Evolutionary conservation across 2,329 filamentous ascomycete genomes (phyloP).

Genomic region (Penicillium brevicompactum): DNA sequence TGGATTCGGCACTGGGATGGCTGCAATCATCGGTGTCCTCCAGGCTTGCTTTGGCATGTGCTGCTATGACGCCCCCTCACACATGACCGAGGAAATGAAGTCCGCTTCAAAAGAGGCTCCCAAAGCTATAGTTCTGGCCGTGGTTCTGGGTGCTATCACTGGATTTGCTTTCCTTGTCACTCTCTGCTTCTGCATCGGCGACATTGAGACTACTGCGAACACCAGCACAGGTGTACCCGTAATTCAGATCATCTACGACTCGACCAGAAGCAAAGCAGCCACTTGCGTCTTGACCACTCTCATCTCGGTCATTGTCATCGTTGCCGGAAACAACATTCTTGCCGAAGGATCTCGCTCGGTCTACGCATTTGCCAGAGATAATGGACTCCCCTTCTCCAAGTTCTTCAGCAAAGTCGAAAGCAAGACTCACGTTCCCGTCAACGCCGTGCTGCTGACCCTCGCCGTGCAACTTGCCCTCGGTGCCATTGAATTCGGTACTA

Average conservation of each 20-base stretch:
- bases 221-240: conserved; percentile 54
- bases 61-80: conserved; percentile 50
- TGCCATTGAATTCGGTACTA: conserved; percentile 58
- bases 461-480: conserved; percentile 56
- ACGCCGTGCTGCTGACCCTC: conserved; percentile 51
- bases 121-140: conserved; percentile 49
- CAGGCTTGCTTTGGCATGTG: conserved; percentile 60
- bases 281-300: conserved; percentile 50
- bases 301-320: conserved; percentile 52
- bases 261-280: conserved; percentile 48
- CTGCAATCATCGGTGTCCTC: conserved; percentile 56
- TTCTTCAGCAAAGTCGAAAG: conserved; percentile 32
- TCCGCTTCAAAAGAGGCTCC: conserved; percentile 54
- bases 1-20: conserved; percentile 54
- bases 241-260: conserved; percentile 57
- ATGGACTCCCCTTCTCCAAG: conserved; percentile 55
- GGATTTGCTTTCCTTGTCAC: conserved; percentile 53
- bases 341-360: conserved; percentile 51
- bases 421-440: conserved; percentile 45
- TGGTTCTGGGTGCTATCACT: conserved; percentile 49
- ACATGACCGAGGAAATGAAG: conserved; percentile 60
- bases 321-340: conserved; percentile 50
- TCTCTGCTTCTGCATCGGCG: conserved; percentile 55
- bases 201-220: conserved; percentile 49
- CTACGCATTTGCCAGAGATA: conserved; percentile 53